Conservation (phyloP, 2,329 filamentous ascomycete genomes). For the Thermochaetoides dissita region DNA sequence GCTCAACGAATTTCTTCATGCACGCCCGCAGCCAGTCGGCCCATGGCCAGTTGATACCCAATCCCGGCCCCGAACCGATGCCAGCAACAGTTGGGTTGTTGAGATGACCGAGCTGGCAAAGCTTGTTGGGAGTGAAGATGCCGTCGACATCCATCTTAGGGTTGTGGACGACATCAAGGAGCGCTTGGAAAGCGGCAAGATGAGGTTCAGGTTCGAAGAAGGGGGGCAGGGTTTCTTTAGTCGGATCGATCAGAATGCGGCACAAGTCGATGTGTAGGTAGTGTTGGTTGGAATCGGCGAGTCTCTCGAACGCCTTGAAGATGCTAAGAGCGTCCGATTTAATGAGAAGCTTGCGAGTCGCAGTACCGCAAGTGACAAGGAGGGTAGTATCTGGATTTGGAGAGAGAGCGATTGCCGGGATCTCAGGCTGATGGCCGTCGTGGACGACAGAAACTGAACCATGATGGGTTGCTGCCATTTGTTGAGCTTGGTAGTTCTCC, state of each 20-base stretch:
- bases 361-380: background rate
- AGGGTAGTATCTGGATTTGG: background rate
- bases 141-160: background rate
- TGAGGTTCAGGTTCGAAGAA: background rate
- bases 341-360: background rate
- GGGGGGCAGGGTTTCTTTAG: background rate
- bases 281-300: background rate
- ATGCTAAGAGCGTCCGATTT: background rate
- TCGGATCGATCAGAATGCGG: no score
- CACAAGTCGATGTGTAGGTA: background rate
- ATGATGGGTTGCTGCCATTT: no score
- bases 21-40: conserved; percentile 1
- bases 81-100: no score
- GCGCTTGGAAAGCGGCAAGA: background rate
- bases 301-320: background rate
- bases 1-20: background rate
- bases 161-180: background rate
- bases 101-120: conserved; percentile 1
- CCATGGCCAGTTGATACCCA: background rate
- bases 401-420: background rate
- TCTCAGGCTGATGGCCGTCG: background rate
- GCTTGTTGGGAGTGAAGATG: background rate
- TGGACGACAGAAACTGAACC: no score
- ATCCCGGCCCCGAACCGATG: background rate
- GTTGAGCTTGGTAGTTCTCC: no score